Evolutionary conservation across 352 stramenopile species (phyloP).

Genomic region (Pilasporangium apinafurcum): DNA sequence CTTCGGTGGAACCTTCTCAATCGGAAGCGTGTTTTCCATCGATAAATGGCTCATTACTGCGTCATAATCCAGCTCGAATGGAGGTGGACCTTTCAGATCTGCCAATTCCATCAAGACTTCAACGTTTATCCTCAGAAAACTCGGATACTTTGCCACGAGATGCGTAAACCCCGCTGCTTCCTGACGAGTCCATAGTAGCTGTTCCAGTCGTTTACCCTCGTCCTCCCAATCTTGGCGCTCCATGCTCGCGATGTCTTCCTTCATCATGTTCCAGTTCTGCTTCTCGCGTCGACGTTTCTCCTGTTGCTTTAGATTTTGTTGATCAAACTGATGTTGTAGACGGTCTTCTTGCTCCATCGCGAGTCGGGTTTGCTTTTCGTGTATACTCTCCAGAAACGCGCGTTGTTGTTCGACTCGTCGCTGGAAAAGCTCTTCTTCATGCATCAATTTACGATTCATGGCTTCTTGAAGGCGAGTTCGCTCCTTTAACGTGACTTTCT

Average conservation of each 20-base stretch:
- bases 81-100: slow-evolving; percentile 9
- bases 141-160: slow-evolving; percentile 16
- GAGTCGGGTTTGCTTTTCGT: slow-evolving; percentile 39
- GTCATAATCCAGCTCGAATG: slow-evolving; percentile 54
- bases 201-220: slow-evolving; percentile 38
- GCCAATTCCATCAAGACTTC: slow-evolving; percentile 29
- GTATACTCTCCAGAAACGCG: slow-evolving; percentile 13
- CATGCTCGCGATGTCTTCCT: slow-evolving; percentile 49
- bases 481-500: slow-evolving; percentile 21
- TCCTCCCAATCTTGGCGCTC: slow-evolving; percentile 34
- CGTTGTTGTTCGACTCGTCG: slow-evolving; percentile 28
- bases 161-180: slow-evolving; percentile 23
- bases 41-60: slow-evolving; percentile 19
- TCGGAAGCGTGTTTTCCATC: slow-evolving; percentile 18
- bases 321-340: slow-evolving; percentile 6
- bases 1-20: slow-evolving; percentile 28
- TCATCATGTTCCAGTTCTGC: slow-evolving; percentile 44
- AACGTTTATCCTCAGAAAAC: slow-evolving; percentile 36
- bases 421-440: slow-evolving; percentile 57
- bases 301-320: slow-evolving; percentile 6
- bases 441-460: slow-evolving; percentile 44
- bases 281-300: slow-evolving; percentile 30
- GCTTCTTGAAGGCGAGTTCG: slow-evolving; percentile 37
- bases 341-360: slow-evolving; percentile 38
- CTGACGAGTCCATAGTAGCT: slow-evolving; percentile 36